Percentiles rank a stretch among this genome's conserved stretches.
phyloP scores from a whole-genome alignment of 495 filamentous ascomycete genomes.

The Podospora pseudopauciseta region DNA sequence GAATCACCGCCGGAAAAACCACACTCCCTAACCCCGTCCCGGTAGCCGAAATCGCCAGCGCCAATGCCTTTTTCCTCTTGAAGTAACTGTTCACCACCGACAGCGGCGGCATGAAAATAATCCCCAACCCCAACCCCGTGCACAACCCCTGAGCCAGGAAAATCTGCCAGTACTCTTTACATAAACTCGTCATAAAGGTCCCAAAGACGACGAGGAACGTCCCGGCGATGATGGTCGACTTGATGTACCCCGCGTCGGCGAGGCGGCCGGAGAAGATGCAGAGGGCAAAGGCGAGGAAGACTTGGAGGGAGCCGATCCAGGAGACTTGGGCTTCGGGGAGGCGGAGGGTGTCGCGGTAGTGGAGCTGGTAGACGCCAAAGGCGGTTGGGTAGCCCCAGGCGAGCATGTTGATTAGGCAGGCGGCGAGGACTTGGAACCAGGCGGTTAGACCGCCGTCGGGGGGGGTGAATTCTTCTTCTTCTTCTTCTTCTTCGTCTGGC shows the following conservation, averaged over 20 bases:
- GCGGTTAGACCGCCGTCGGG: slow-evolving; percentile 42
- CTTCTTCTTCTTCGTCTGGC: slow-evolving; percentile 5
- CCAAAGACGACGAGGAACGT: slow-evolving; percentile 38
- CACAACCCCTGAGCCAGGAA: slow-evolving; percentile 44
- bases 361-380: slow-evolving; percentile 47
- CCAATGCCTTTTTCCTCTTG: slow-evolving; percentile 33
- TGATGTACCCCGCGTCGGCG: slow-evolving; percentile 42
- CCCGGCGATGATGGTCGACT: slow-evolving; percentile 34
- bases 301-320: slow-evolving; percentile 47
- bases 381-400: slow-evolving; percentile 42
- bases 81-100: slow-evolving; percentile 43
- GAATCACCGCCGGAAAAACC: slow-evolving; percentile 40
- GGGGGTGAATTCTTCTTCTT: slow-evolving; percentile 20
- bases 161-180: slow-evolving; percentile 42
- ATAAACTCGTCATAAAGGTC: slow-evolving; percentile 44
- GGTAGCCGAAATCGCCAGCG: slow-evolving; percentile 37
- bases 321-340: slow-evolving; percentile 41
- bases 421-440: slow-evolving; percentile 43
- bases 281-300: slow-evolving; percentile 39
- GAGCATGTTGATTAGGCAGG: slow-evolving; percentile 39
- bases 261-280: slow-evolving; percentile 42
- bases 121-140: slow-evolving; percentile 41
- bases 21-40: slow-evolving; percentile 45
- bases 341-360: slow-evolving; percentile 43
- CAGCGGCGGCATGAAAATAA: slow-evolving; percentile 45